Percentiles rank a stretch among this genome's conserved stretches.
These are phyloP conservation scores for Aspergillus ibericus DNA, from an alignment of 2,329 filamentous ascomycete species.

Conservation along the genomic window DNA sequence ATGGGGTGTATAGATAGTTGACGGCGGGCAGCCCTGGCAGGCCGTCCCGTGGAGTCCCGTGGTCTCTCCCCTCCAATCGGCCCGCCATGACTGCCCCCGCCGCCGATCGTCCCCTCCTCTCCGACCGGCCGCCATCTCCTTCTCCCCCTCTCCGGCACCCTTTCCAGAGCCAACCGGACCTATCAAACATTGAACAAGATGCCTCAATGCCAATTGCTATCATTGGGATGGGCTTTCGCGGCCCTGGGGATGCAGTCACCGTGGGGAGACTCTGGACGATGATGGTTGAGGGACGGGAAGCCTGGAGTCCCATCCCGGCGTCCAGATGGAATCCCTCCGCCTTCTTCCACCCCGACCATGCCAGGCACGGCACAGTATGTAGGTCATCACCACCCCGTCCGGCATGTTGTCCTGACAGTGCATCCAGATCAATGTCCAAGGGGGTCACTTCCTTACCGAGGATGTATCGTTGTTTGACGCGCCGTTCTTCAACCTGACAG, in stretches of 20 bases:
- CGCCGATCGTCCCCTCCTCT: not conserved
- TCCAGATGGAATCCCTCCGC: slow-evolving; percentile 22
- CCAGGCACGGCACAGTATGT: slow-evolving; percentile 26
- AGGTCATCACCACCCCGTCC: not conserved
- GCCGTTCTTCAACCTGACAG: slow-evolving; percentile 36
- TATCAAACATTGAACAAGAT: slow-evolving; percentile 1
- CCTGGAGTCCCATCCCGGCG: slow-evolving; percentile 21
- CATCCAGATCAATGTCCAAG: slow-evolving; percentile 26
- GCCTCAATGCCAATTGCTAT: slow-evolving; percentile 25
- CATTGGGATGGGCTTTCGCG: slow-evolving; percentile 28
- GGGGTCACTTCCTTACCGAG: slow-evolving; percentile 28
- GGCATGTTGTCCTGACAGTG: not conserved
- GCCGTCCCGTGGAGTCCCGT: not conserved
- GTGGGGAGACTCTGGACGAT: slow-evolving; percentile 24
- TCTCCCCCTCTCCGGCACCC: not conserved
- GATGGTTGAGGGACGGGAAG: slow-evolving; percentile 21
- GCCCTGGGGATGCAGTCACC: slow-evolving; percentile 24
- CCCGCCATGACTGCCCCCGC: not conserved
- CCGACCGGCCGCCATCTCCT: not conserved
- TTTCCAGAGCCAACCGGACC: not conserved
- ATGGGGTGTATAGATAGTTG: not conserved
- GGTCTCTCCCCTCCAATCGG: not conserved
- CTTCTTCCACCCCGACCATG: slow-evolving; percentile 29
- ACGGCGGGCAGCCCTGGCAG: not conserved
- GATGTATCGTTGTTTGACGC: slow-evolving; percentile 34